phyloP scores from a whole-genome alignment of 345 rosid species.

The Anacardium occidentale region DNA sequence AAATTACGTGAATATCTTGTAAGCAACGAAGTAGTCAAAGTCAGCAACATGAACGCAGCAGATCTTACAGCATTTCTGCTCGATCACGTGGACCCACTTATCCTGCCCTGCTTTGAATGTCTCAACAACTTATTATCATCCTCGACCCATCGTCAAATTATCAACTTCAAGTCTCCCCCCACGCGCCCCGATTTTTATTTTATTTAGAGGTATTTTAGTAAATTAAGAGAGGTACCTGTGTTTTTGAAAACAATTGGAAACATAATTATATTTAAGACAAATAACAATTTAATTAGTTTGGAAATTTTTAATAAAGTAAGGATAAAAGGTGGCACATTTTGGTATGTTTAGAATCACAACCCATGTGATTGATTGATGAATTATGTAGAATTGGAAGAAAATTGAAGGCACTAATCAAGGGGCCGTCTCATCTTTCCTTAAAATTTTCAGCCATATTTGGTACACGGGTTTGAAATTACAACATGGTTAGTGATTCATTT shows the following conservation, averaged over 20 bases:
- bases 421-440: background rate
- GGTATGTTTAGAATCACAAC: no score
- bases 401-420: conserved; percentile 19
- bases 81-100: conserved; percentile 30
- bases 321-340: conserved; percentile 4
- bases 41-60: background rate
- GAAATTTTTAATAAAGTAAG: conserved; percentile 5
- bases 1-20: no score
- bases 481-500: background rate
- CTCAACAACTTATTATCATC: background rate
- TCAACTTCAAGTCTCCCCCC: background rate
- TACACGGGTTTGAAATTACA: background rate
- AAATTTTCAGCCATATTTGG: background rate
- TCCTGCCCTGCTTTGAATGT: background rate
- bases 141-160: background rate
- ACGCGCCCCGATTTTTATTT: no score
- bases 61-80: background rate
- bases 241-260: no score
- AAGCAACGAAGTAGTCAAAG: conserved; percentile 19
- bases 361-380: conserved; percentile 7
- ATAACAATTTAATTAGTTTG: background rate
- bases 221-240: no score
- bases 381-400: background rate
- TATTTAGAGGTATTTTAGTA: no score
- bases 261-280: no score